These are phyloP conservation scores for Chlorella ohadii DNA, from an alignment of 139 green algal species.

Conservation along the genomic window DNA sequence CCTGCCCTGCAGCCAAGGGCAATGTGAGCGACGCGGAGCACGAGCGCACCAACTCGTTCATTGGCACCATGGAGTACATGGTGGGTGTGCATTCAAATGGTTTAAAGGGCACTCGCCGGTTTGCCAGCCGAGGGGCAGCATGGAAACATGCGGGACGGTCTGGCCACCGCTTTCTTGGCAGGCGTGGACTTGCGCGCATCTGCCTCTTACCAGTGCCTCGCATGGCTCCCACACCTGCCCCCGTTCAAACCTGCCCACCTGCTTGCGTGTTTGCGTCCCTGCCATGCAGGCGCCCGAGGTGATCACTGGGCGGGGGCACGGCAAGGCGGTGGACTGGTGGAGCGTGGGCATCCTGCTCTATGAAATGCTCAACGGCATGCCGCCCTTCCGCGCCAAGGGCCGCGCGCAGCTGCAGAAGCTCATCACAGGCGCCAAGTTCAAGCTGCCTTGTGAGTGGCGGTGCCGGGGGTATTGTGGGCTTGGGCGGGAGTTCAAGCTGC, in stretches of 20 bases:
- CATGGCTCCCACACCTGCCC: too few relatives aligned
- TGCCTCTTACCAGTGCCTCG: too few relatives aligned
- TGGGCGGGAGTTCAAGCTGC: too few relatives aligned
- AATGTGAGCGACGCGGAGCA: conserved; percentile 68
- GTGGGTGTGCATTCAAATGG: conserved; percentile 44
- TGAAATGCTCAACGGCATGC: conserved; percentile 96
- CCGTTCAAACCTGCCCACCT: too few relatives aligned
- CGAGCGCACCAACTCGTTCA: conserved; percentile 90
- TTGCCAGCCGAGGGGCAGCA: too few relatives aligned
- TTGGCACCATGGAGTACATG: conserved; percentile 95
- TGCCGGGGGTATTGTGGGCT: too few relatives aligned
- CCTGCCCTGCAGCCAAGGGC: conserved; percentile 76
- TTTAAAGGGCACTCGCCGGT: too few relatives aligned
- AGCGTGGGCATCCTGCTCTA: conserved; percentile 94
- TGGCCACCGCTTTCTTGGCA: too few relatives aligned
- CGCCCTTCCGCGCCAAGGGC: conserved; percentile 92
- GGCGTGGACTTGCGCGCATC: too few relatives aligned
- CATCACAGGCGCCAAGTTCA: conserved; percentile 85
- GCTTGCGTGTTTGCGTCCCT: too few relatives aligned
- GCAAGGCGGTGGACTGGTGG: conserved; percentile 97
- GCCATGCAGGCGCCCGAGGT: conserved; percentile 85
- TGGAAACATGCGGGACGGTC: too few relatives aligned
- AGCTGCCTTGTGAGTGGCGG: conserved; percentile 71
- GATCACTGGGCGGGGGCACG: conserved; percentile 86
- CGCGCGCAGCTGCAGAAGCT: conserved; percentile 86